Base-by-base conservation (phyloP, 257 asterid genomes). In the Solanum acaule region DNA sequence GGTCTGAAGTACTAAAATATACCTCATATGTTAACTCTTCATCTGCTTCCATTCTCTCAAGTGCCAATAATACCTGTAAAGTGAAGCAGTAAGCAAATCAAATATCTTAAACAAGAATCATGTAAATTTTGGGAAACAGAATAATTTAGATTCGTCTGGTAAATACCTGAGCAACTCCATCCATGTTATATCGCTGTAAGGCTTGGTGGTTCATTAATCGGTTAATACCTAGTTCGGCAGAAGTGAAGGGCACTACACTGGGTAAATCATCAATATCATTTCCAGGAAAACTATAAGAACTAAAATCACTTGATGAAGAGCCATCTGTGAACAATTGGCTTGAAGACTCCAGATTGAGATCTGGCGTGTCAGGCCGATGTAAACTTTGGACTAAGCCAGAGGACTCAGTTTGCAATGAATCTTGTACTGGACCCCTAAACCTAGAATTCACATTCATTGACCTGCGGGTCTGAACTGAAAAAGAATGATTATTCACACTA, bases 1-100 rank as follows among this genome's bases (percentile, higher is more conserved):
- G 20, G 68, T 38, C 31, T 13, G n/a, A 77, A 37, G 78, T 67
- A 86, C 42, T 81, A 29, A 87, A 46, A 42, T 86, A 68, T 93
- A 96, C 99, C 98, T 94, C 98, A 88, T 91, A 92, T 34, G 94
- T 92, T 71, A 94, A 88, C 90, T 90, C 95, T 46, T 89, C 95
- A 67, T 92, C 95, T 85, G 91, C 95, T 90, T 91, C 98, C 31
- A 96, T 93, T 90, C 97, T 95, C 96, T 94, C 97, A 70, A 95
- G 98, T 31, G 96, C 95, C 85, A 93, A 88, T 76, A 95, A 91
- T 68, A 93, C 93, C 98, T 95, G 92, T 87, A 88, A 42, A 88
- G 72, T 20, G 40, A 46, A 84, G 84, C 38, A 87, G 82, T 31
- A 86, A 87, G 46, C 40, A 52, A 76, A 52, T 25, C 46, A 77